phyloP scores from a whole-genome alignment of 2,329 filamentous ascomycete species.

The Penicillium glabrum region DNA sequence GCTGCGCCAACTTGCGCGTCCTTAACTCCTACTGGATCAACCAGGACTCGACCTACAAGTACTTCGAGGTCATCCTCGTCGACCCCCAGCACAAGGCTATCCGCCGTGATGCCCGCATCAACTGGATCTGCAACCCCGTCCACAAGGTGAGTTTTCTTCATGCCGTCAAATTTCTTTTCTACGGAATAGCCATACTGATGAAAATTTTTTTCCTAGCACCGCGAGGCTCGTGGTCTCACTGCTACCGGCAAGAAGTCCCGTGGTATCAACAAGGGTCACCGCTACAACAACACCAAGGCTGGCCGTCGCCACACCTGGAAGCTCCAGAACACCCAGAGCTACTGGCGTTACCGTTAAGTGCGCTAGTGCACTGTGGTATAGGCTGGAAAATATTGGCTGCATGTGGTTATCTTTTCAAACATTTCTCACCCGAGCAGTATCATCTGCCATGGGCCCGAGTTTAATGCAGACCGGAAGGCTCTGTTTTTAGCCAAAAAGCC shows the following conservation, averaged over 20 bases:
- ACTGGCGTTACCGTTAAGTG: slow-evolving; percentile 89
- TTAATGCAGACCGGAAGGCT: slow-evolving; percentile 39
- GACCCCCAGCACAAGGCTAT: slow-evolving; percentile 99
- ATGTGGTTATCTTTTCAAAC: slow-evolving; percentile 36
- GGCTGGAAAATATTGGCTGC: slow-evolving; percentile 34
- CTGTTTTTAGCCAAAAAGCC: slow-evolving; percentile 40
- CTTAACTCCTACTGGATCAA: slow-evolving; percentile 99
- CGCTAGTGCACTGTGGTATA: slow-evolving; percentile 31
- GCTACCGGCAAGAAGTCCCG: slow-evolving; percentile 99
- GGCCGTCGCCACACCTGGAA: slow-evolving; percentile 99
- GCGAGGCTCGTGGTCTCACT: slow-evolving; percentile 94
- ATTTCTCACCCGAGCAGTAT: slow-evolving; percentile 31
- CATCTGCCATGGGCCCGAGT: slow-evolving; percentile 32
- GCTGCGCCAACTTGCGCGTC: slow-evolving; percentile 97
- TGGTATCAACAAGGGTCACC: slow-evolving; percentile 98
- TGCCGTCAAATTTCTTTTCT: neutral
- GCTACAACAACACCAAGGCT: slow-evolving; percentile 97
- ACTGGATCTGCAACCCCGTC: slow-evolving; percentile 99
- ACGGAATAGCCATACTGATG: slow-evolving; percentile 18
- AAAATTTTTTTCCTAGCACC: slow-evolving; percentile 62
- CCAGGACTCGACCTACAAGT: slow-evolving; percentile 99
- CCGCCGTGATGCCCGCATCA: slow-evolving; percentile 98
- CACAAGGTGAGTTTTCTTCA: slow-evolving; percentile 67
- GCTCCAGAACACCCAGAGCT: slow-evolving; percentile 98
- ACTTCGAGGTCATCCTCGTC: slow-evolving; percentile 99